Evolutionary conservation across 116 monocot genomes (phyloP), one percentile per base, ranked within the genome.

Genomic region (Thalassia testudinum): DNA sequence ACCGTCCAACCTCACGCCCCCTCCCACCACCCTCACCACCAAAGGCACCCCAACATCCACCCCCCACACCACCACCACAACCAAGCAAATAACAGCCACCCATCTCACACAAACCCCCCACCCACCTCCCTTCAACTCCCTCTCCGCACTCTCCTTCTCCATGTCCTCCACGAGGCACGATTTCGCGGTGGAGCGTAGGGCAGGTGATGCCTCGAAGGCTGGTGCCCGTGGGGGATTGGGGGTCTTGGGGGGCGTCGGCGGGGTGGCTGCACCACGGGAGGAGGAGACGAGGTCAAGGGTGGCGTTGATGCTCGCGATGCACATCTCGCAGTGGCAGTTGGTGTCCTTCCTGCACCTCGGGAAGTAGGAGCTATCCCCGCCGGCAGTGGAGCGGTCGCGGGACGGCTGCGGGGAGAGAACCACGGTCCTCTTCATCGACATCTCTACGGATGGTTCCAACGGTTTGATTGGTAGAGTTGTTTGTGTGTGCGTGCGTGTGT

Each of bases 321-420:
- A 92, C 63, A 92, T 87, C 24, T 80, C 73, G 68, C 87, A 92
- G 45, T 66, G 42, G 75, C 92, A 92, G 66, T 92, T 87, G 65
- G 80, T 62, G 59, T 78, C 80, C 45, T 80, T 92, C 21, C 75
- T 77, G 73, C 92, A 92, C 15, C 72, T 77, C 1, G 78, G 86
- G 67, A 64, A 92, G 77, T 92, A 92, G 49, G 26, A 65, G 68
- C 53, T 74, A 49, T 68, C 73, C 15, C 49, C 50, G 7, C 58
- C 68, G 30, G 6, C 3, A 3, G 30, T 3, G 25, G 62, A 60
- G 11, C 62, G 45, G 49, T 59, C 59, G 1, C 59, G 47, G 0
- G 52, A 26, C 10, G 21, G 26, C 47, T 0, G 12, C 27, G 52
- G 15, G 17, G 44, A 17, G 17, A 44, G 10, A 2, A 44, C 13